Conservation (phyloP, 176 grass and related monocot genomes). For the Aechmea fasciata region DNA sequence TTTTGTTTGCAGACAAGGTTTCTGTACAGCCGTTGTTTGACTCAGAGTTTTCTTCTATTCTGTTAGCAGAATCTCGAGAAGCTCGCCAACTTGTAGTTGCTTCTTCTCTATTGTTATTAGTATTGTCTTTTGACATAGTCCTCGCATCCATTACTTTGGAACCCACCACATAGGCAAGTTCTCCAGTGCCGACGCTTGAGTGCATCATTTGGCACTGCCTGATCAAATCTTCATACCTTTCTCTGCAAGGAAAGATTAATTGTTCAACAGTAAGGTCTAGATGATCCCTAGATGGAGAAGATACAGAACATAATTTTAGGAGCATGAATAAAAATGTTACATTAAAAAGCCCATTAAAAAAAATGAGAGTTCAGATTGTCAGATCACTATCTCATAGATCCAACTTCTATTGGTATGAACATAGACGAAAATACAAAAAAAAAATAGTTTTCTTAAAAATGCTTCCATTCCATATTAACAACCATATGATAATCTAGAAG, state of each 20-base stretch:
- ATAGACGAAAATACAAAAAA: too few species aligned
- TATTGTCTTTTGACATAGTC: conserved; percentile 62
- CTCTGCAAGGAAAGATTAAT: conserved; percentile 38
- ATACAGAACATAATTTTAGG: too few species aligned
- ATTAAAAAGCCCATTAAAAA: background rate
- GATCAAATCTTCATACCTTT: conserved; percentile 65
- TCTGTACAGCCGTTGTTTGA: conserved; percentile 41
- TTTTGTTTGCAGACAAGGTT: conserved; percentile 20
- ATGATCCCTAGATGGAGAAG: too few species aligned
- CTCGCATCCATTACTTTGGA: conserved; percentile 96
- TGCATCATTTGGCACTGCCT: conserved; percentile 80
- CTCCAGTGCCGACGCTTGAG: conserved; percentile 85
- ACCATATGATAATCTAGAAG: background rate
- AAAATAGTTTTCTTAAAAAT: too few species aligned
- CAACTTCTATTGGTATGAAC: too few species aligned
- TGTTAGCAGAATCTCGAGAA: conserved; percentile 28
- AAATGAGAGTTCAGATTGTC: background rate
- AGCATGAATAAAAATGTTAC: background rate
- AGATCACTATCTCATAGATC: background rate
- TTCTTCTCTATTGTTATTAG: conserved; percentile 28
- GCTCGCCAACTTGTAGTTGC: conserved; percentile 35
- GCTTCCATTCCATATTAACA: background rate
- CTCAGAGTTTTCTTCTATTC: conserved; percentile 24
- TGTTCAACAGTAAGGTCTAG: background rate
- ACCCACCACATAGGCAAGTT: conserved; percentile 81